These are phyloP conservation scores for Zelonia costaricensis DNA, from an alignment of 208 protist genomes.

Conservation along the genomic window DNA sequence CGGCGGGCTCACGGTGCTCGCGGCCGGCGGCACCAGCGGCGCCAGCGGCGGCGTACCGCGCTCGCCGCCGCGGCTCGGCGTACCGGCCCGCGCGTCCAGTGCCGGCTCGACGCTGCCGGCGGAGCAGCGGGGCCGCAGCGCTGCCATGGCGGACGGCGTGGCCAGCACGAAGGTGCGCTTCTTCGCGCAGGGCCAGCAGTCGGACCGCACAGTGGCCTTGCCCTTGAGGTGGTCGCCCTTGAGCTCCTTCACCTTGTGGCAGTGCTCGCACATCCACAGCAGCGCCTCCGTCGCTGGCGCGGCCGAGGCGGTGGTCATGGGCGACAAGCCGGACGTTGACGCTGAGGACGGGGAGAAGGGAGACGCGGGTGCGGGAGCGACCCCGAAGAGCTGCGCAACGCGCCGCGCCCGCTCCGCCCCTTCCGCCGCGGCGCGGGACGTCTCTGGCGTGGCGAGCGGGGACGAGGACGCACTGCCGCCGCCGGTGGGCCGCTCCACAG, in stretches of 20 bases:
- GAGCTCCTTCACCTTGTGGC: conserved; percentile 43
- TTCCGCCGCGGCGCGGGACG: too few species aligned
- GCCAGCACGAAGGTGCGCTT: conserved; percentile 46
- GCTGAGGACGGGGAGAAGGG: background rate
- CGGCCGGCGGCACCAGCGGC: too few species aligned
- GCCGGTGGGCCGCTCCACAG: background rate
- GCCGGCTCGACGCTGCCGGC: background rate
- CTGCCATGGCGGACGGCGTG: conserved; percentile 16
- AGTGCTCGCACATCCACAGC: conserved; percentile 42
- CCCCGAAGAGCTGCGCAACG: too few species aligned
- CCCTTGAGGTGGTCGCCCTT: conserved; percentile 43
- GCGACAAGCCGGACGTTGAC: too few species aligned
- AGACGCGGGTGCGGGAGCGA: background rate
- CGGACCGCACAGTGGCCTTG: conserved; percentile 46
- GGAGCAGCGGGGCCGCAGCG: conserved; percentile 29
- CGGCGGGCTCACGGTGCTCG: background rate
- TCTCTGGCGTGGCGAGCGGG: too few species aligned
- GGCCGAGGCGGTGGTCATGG: background rate
- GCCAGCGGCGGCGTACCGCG: too few species aligned
- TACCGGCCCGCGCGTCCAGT: background rate
- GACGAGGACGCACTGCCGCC: background rate
- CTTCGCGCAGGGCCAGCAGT: conserved; percentile 58
- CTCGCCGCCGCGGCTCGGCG: too few species aligned
- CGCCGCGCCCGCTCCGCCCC: too few species aligned
- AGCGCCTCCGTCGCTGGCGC: background rate